Evolutionary conservation across 1,139 yeast genomes (phyloP), one percentile per base, ranked within the genome.

Genomic region (Hyphopichia buzzinii): DNA sequence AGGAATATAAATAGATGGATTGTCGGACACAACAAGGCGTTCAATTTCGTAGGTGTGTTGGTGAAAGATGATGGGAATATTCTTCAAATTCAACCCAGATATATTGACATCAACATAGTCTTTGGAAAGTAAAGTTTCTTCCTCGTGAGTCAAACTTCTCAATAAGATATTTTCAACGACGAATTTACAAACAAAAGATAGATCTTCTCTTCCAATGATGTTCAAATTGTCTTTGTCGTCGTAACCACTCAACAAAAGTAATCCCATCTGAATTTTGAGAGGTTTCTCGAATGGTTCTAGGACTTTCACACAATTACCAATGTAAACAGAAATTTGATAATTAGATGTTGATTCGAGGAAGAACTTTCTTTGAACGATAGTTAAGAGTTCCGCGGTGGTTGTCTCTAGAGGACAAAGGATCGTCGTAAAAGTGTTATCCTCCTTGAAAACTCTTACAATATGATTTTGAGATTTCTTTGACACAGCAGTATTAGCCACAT

Each of bases 1-100:
- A 0, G 97, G 96, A 24, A 90, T 67, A 40, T 81, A 79, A 36
- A 90, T 83, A 16, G 95, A 84, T 5, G 96, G 95, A 55, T 90
- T 90, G 44, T 85, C 81, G 1, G 95, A 85, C 12, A 88, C 90
- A 56, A 90, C 92, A 44, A 90, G 70, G 47, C 82, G 75, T 47
- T 84, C 88, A 40, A 90, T 86, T 46, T 87, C 94, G 39, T 83
- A 76, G 1, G 96, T 86, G 45, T 82, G 88, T 47, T 81, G 86
- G 52, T 84, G 90, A 49, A 89, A 79, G 29, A 84, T 74, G 37
- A 87, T 84, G 0, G 97, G 97, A 12, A 90, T 84, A 22, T 88
- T 87, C 44, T 87, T 88, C 41, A 89, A 67, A 48, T 85, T 84
- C 66, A 85, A 75, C 33, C 85, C 79, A 29, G 82, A 77, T 39